phyloP scores from a whole-genome alignment of 2,329 filamentous ascomycete genomes.

The Hymenoscyphus linearis region DNA sequence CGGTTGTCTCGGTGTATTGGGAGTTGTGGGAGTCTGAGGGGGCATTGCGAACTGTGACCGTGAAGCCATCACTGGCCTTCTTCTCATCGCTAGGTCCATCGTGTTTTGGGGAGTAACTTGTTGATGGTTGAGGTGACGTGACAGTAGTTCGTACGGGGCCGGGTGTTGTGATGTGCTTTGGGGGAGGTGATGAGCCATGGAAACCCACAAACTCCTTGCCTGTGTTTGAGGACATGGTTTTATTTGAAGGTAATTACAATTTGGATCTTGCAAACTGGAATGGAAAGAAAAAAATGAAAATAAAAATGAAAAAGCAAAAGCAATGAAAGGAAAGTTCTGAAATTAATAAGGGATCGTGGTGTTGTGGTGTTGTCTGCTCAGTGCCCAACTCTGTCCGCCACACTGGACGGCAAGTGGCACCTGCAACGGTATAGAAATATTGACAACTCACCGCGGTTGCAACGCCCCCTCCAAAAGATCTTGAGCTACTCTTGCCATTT shows the following conservation, averaged over 20 bases:
- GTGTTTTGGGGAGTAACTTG: constrained; percentile 1
- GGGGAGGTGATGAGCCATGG: not conserved
- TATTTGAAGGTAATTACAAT: not conserved
- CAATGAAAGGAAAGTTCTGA: not conserved
- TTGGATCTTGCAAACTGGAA: not conserved
- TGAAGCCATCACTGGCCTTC: not conserved
- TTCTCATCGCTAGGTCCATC: not conserved
- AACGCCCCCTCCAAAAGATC: not conserved
- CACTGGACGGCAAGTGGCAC: not conserved
- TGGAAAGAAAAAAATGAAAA: not conserved
- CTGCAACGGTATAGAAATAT: not conserved
- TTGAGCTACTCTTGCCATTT: not conserved
- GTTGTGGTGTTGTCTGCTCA: not conserved
- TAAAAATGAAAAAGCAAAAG: not conserved
- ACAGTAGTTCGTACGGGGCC: not conserved
- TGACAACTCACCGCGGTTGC: not conserved
- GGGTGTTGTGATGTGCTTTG: not conserved
- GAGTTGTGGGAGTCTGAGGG: not conserved
- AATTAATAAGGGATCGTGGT: not conserved
- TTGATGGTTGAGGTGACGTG: not conserved
- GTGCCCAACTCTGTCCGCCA: not conserved
- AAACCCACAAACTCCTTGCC: not conserved
- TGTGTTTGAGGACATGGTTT: not conserved
- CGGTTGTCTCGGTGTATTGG: not conserved
- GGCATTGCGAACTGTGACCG: not conserved